Percentiles rank a stretch among this genome's conserved stretches.
These are phyloP conservation scores for Fusarium citri DNA, from an alignment of 2,329 filamentous ascomycete species.

Conservation along the genomic window DNA sequence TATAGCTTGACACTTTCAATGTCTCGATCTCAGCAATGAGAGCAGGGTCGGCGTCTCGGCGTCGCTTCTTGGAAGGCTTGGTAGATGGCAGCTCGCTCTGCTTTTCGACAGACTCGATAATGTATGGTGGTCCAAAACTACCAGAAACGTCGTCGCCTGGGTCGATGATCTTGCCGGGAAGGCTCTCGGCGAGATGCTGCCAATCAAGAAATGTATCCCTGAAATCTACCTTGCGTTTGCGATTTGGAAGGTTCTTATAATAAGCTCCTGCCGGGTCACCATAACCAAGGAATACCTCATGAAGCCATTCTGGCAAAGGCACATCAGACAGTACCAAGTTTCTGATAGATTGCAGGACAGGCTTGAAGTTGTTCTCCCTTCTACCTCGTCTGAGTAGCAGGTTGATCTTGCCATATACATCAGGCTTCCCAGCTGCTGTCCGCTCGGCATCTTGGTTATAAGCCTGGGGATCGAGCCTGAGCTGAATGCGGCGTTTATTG, in stretches of 20 bases:
- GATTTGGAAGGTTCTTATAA: conserved; percentile 84
- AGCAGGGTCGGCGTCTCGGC: conserved; percentile 78
- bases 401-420: conserved; percentile 88
- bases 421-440: conserved; percentile 72
- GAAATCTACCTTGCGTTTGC: conserved; percentile 84
- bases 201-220: conserved; percentile 95
- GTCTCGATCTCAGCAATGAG: conserved; percentile 73
- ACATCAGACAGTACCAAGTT: conserved; percentile 86
- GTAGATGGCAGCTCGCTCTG: conserved; percentile 60
- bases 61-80: conserved; percentile 85
- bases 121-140: conserved; percentile 88
- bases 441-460: conserved; percentile 82
- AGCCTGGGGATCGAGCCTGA: conserved; percentile 82
- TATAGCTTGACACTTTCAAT: conserved; percentile 89
- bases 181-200: conserved; percentile 90
- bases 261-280: conserved; percentile 90
- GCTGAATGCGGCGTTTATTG: conserved; percentile 76
- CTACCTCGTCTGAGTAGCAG: conserved; percentile 84
- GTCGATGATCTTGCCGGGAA: conserved; percentile 88
- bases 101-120: conserved; percentile 75
- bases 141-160: conserved; percentile 76
- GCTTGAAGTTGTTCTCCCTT: conserved; percentile 97
- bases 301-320: conserved; percentile 88
- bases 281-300: conserved; percentile 97
- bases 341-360: conserved; percentile 91